These are phyloP conservation scores for Sodiomyces alkalinus DNA, from an alignment of 2,329 filamentous ascomycete species.

Conservation along the genomic window DNA sequence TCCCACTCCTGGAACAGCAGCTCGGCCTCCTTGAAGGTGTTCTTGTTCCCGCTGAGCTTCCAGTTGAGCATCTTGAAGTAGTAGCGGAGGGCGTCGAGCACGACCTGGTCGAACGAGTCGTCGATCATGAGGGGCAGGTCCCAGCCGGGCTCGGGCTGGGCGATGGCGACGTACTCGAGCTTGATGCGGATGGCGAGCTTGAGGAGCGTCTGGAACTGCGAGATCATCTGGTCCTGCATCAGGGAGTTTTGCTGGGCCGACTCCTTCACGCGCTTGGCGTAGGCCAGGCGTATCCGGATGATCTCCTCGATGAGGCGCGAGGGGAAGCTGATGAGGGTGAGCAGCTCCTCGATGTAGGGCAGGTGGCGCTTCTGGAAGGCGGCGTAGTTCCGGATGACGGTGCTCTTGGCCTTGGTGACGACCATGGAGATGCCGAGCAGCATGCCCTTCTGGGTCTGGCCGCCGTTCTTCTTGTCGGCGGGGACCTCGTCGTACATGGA, in stretches of 20 bases:
- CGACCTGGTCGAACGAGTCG: slow-evolving; percentile 84
- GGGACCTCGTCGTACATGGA: slow-evolving; percentile 64
- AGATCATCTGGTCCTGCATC: slow-evolving; percentile 95
- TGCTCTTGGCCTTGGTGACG: slow-evolving; percentile 86
- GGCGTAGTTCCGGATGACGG: slow-evolving; percentile 72
- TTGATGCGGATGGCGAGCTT: slow-evolving; percentile 89
- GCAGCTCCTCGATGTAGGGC: slow-evolving; percentile 89
- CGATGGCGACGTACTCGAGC: slow-evolving; percentile 69
- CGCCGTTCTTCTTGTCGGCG: slow-evolving; percentile 16
- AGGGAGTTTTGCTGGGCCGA: slow-evolving; percentile 81
- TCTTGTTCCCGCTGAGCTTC: slow-evolving; percentile 95
- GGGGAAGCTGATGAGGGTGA: slow-evolving; percentile 94
- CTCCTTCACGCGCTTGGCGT: slow-evolving; percentile 91
- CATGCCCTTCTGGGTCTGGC: slow-evolving; percentile 51
- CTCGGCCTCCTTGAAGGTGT: slow-evolving; percentile 98
- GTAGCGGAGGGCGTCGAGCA: slow-evolving; percentile 86
- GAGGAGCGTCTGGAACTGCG: slow-evolving; percentile 86
- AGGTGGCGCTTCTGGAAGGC: slow-evolving; percentile 80
- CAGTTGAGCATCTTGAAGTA: slow-evolving; percentile 99
- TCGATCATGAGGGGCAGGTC: slow-evolving; percentile 92
- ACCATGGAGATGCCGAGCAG: slow-evolving; percentile 70
- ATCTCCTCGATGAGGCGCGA: slow-evolving; percentile 93
- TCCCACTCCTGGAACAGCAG: slow-evolving; percentile 96
- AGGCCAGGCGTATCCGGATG: slow-evolving; percentile 78
- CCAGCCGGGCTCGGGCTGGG: slow-evolving; percentile 82